phyloP scores from a whole-genome alignment of 2,329 filamentous ascomycete species.

The Cordyceps javanica region DNA sequence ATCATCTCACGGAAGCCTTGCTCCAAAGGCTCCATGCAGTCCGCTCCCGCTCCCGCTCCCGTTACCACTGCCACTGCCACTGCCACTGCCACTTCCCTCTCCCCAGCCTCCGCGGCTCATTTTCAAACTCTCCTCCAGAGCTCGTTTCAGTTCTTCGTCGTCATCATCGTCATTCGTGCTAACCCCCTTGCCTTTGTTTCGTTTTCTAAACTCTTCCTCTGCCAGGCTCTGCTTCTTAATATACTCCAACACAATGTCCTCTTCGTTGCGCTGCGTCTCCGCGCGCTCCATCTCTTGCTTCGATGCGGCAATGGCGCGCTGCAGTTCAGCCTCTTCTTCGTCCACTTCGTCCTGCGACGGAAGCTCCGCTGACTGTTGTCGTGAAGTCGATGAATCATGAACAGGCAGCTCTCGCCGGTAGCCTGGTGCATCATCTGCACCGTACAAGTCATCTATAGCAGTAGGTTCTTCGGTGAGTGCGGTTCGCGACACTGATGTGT shows the following conservation, averaged over 20 bases:
- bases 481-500: not conserved
- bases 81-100: constrained; percentile 15
- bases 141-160: constrained; percentile 47
- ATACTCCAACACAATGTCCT: constrained; percentile 70
- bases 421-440: constrained; percentile 16
- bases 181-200: constrained; percentile 30
- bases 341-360: constrained; percentile 14
- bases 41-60: constrained; percentile 20
- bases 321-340: constrained; percentile 39
- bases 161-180: constrained; percentile 18
- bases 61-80: not conserved
- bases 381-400: constrained; percentile 14
- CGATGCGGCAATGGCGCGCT: constrained; percentile 40
- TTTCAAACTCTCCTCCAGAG: constrained; percentile 40
- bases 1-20: not conserved
- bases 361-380: not conserved
- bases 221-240: constrained; percentile 69
- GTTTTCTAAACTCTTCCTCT: constrained; percentile 51
- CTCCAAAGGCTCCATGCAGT: constrained; percentile 15
- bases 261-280: constrained; percentile 48
- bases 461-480: not conserved
- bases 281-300: constrained; percentile 36
- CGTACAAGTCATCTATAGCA: constrained; percentile 7
- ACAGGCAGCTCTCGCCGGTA: not conserved
- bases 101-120: constrained; percentile 25